Base-by-base conservation (phyloP, 2,329 filamentous ascomycete genomes). In the Hymenoscyphus linearis region DNA sequence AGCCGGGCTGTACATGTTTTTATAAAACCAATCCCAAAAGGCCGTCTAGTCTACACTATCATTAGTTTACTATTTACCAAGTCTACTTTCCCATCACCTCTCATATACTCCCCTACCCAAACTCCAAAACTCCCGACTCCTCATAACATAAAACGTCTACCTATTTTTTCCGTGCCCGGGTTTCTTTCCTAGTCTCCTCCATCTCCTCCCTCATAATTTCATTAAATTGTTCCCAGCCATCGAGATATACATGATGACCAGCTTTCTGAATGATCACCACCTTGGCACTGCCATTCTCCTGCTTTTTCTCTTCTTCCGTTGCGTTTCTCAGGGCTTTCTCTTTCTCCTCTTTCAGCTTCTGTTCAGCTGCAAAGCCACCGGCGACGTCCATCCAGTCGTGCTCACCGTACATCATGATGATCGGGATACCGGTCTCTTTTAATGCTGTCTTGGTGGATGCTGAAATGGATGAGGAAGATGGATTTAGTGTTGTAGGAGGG, bases 331-430 rank as follows among this genome's bases (percentile, higher is more conserved):
- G 76, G 0, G 82, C 79, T 56, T 83, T 82, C 27, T 77, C 76
- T 65, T 83, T 84, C 65, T 88, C 85, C 61, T 87, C 80, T 63
- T 90, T 87, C 13, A 98, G 82, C 74, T 89, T 92, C 75, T 93
- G 85, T 71, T 89, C 85, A 0, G 93, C 87, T 0, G 89, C 91
- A 54, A 87, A 85, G 0, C 95, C 95, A 31, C 93, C 95, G 0
- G 86, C 85, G 9, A 95, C 87, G 67, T 99, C 95, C 95, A 99
- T 99, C 95, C 95, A 99, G 78, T 99, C 95, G 71, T 95, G 87
- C 70, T 98, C 93, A 65, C 95, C 95, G 72, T 99, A 99, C 89
- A 98, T 93, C 73, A 99, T 84, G 9, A 98, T 83, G 35, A 98
- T 80, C 0, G 95, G 93, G 56, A 92, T 80, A 1, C 93, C 92